Conservation (phyloP, 2,329 filamentous ascomycete genomes). For the Microsporum ferrugineum region DNA sequence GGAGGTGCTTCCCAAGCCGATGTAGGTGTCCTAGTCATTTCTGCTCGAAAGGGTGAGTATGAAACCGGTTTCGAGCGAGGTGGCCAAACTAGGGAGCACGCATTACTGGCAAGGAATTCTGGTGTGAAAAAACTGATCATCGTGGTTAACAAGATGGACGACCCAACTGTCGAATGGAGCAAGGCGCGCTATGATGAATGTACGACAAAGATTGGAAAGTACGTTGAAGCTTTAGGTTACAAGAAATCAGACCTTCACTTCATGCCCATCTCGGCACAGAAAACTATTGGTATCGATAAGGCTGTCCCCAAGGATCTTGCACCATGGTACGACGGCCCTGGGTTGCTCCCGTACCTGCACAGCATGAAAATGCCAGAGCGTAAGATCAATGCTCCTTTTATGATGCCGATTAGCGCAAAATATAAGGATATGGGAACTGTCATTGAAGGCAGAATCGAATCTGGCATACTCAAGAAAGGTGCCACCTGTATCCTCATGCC, state of each 20-base stretch:
- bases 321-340: constrained; percentile 80
- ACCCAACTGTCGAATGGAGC: constrained; percentile 90
- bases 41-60: constrained; percentile 93
- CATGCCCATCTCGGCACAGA: constrained; percentile 92
- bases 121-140: constrained; percentile 95
- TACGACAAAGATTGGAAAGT: constrained; percentile 71
- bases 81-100: constrained; percentile 93
- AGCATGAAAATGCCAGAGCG: constrained; percentile 84
- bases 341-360: constrained; percentile 90
- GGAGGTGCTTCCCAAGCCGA: constrained; percentile 87
- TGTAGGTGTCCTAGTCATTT: constrained; percentile 90
- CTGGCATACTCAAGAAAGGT: constrained; percentile 85
- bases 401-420: constrained; percentile 96
- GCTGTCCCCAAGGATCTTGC: constrained; percentile 64
- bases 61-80: constrained; percentile 97
- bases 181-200: constrained; percentile 89
- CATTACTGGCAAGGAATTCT: constrained; percentile 94
- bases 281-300: constrained; percentile 75
- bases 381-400: constrained; percentile 94
- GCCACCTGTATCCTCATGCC: constrained; percentile 88
- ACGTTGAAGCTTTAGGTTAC: constrained; percentile 87
- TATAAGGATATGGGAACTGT: constrained; percentile 97
- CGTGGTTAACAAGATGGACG: constrained; percentile 99
- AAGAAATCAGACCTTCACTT: constrained; percentile 91
- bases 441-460: constrained; percentile 94